A percentile compares a stretch with the other conserved stretches of the same genome.
These are phyloP conservation scores for Aaosphaeria pasadenensis DNA, from an alignment of 2,329 filamentous ascomycete species.

Conservation along the genomic window DNA sequence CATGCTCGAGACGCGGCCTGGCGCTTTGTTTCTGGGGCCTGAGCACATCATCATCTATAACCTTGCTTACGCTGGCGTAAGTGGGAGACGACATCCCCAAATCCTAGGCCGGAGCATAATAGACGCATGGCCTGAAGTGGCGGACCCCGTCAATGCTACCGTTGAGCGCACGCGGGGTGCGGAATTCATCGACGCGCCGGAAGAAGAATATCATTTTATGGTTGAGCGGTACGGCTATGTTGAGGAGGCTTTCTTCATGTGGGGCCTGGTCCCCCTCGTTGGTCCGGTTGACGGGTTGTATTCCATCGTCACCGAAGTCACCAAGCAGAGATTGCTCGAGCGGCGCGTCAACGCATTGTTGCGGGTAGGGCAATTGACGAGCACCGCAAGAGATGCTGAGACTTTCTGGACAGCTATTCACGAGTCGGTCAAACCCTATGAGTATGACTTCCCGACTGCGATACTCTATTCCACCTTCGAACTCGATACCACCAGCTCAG, in stretches of 20 bases:
- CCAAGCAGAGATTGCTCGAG: slow-evolving; percentile 13
- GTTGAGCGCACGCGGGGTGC: slow-evolving; percentile 5
- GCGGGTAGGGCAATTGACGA: slow-evolving; percentile 4
- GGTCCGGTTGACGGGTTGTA: slow-evolving; percentile 10
- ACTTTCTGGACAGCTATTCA: slow-evolving; percentile 7
- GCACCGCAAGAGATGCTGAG: neutral
- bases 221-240: slow-evolving; percentile 10
- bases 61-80: slow-evolving; percentile 8
- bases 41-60: slow-evolving; percentile 12
- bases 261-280: slow-evolving; percentile 9
- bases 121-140: neutral
- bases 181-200: slow-evolving; percentile 7
- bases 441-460: slow-evolving; percentile 11
- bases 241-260: slow-evolving; percentile 12
- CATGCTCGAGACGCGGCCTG: slow-evolving; percentile 12
- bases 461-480: slow-evolving; percentile 7
- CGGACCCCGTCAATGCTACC: neutral
- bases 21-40: slow-evolving; percentile 10
- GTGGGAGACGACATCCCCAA: slow-evolving; percentile 8
- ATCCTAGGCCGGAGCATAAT: neutral
- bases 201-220: slow-evolving; percentile 13
- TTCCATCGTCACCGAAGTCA: slow-evolving; percentile 13
- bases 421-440: slow-evolving; percentile 5
- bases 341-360: slow-evolving; percentile 9
- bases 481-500: neutral